Evolutionary conservation across 108 stramenopile species (phyloP), one percentile per base, ranked within the genome.

Genomic region (Skeletonema tropicum): DNA sequence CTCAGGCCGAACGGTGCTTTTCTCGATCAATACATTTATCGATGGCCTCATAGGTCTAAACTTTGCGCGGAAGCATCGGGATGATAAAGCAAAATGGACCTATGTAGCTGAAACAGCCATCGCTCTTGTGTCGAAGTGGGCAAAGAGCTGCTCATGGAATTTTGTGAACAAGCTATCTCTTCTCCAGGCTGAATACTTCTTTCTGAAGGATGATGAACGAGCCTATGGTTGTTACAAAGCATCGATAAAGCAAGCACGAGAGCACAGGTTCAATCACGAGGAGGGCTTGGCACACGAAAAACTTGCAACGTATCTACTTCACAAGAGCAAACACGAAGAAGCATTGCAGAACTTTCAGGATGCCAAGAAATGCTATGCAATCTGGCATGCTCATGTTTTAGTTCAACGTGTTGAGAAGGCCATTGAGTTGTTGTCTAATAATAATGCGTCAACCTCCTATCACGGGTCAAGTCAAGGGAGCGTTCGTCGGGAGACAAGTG

Each of bases 241-340:
- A 15, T 70, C 87, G 6, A 88, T 85, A 48, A 74, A 74, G 19
- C 59, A 68, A 38, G 78, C 85, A 15, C 64, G 62, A 19, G 75
- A 85, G 29, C 73, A 85, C 59, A 61, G 82, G 71, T 80, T 88
- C 55, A 32, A 69, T 80, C 68, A 80, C 66, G 79, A 88, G 60
- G 72, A 88, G 42, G 87, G 82, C 15, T 60, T 88, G 11, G 87
- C 85, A 14, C 62, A 84, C 35, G 87, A 88, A 62, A 66, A 80
- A 57, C 58, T 70, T 39, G 84, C 83, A 41, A 80, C 60, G 19
- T 68, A 65, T 60, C 66, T 76, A 55, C 57, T 60, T 19, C 55
- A 79, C 62, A 69, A 70, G 30, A 45, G 49, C 66, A 64, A 38
- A 32, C 67, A 66, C 30, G 60, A 57, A 32, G 66, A 65, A 41